phyloP scores from a whole-genome alignment of 2,329 filamentous ascomycete genomes.

The Metarhizium humberi region DNA sequence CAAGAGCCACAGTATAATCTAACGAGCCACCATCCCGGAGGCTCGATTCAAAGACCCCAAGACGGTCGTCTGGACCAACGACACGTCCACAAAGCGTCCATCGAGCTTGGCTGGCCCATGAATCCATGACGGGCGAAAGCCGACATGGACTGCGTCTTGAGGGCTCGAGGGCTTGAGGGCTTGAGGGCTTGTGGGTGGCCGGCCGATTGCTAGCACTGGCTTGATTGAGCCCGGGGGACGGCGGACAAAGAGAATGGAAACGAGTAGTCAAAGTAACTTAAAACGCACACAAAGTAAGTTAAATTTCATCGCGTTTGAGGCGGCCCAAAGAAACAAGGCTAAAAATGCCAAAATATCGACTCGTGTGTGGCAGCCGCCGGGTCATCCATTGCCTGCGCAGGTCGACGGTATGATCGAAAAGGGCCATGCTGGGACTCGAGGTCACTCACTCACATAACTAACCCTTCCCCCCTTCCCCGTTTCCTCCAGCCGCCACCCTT shows the following conservation, averaged over 20 bases:
- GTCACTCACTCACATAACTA: constrained; percentile 24
- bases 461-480: constrained; percentile 23
- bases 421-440: constrained; percentile 7
- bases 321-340: background rate
- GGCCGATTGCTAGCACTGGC: too few relatives aligned
- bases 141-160: too few relatives aligned
- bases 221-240: too few relatives aligned
- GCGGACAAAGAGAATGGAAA: too few relatives aligned
- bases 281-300: background rate
- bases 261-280: background rate
- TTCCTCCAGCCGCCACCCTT: constrained; percentile 17
- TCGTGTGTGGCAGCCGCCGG: constrained; percentile 5
- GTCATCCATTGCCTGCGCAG: constrained; percentile 3
- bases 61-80: background rate
- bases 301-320: background rate
- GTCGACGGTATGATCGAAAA: constrained; percentile 1
- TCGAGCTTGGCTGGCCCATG: background rate
- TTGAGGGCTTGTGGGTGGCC: too few relatives aligned
- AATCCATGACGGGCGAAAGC: background rate
- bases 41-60: background rate
- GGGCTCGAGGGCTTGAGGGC: too few relatives aligned
- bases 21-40: constrained; percentile 4
- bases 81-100: background rate
- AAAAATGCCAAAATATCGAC: background rate
- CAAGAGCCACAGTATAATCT: constrained; percentile 5